These are phyloP conservation scores for Pseudocercospora cruenta DNA, from an alignment of 2,329 filamentous ascomycete genomes.

Conservation along the genomic window DNA sequence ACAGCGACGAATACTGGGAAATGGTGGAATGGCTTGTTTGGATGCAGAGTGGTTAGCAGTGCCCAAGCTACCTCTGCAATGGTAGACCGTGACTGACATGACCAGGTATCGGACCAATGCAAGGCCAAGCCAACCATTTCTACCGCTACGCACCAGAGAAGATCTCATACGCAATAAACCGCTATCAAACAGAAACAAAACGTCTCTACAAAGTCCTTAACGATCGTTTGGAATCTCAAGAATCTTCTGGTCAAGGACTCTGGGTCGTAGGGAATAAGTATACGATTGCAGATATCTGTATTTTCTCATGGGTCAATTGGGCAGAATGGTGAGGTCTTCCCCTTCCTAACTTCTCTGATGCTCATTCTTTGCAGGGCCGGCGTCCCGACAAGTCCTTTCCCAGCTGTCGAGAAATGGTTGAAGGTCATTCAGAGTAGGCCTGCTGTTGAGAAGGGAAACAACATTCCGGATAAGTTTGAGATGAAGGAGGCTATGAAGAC, in stretches of 20 bases:
- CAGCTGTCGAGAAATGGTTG: slow-evolving; percentile 38
- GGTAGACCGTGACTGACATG: too few relatives aligned
- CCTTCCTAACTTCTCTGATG: background rate
- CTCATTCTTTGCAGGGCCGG: slow-evolving; percentile 3
- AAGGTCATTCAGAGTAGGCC: slow-evolving; percentile 38
- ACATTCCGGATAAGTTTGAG: slow-evolving; percentile 44
- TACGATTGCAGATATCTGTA: slow-evolving; percentile 53
- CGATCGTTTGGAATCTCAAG: slow-evolving; percentile 40
- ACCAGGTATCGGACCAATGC: slow-evolving; percentile 26
- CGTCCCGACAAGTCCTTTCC: slow-evolving; percentile 30
- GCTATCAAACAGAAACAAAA: slow-evolving; percentile 55
- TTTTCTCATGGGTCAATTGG: slow-evolving; percentile 52
- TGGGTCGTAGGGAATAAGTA: slow-evolving; percentile 49
- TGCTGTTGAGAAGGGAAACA: slow-evolving; percentile 39
- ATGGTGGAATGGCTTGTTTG: slow-evolving; percentile 52
- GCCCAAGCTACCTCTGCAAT: too few relatives aligned
- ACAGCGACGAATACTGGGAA: slow-evolving; percentile 48
- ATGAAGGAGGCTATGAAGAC: slow-evolving; percentile 44
- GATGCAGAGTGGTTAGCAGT: slow-evolving; percentile 40
- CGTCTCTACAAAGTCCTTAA: slow-evolving; percentile 53
- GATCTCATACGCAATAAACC: slow-evolving; percentile 50
- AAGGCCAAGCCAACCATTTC: slow-evolving; percentile 54
- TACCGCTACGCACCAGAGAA: slow-evolving; percentile 48
- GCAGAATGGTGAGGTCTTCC: slow-evolving; percentile 44
- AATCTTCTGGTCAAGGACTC: slow-evolving; percentile 33